Conservation (phyloP, 176 grass and related monocot species). For the Raddia guianensis region DNA sequence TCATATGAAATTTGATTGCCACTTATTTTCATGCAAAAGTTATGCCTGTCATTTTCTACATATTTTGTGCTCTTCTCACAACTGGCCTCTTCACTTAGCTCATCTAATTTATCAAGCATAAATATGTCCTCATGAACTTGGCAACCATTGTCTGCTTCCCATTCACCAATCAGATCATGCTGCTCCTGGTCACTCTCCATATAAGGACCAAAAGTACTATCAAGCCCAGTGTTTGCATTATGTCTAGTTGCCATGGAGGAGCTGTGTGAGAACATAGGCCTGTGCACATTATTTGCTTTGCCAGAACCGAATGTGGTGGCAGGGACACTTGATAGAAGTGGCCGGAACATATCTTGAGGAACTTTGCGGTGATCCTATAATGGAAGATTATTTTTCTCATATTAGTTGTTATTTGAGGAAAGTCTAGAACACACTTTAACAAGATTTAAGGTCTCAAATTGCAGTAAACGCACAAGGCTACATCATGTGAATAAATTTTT, state of each 20-base stretch:
- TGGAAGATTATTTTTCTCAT: slow-evolving; percentile 37
- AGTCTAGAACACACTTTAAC: slow-evolving; percentile 2
- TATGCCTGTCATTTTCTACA: slow-evolving; percentile 36
- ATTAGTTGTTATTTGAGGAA: slow-evolving; percentile 24
- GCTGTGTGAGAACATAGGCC: slow-evolving; percentile 66
- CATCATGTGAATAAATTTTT: slow-evolving; percentile 23
- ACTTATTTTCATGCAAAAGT: slow-evolving; percentile 31
- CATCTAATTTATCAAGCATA: slow-evolving; percentile 84
- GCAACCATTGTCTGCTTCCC: slow-evolving; percentile 49
- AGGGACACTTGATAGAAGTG: slow-evolving; percentile 89
- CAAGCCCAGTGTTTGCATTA: slow-evolving; percentile 68
- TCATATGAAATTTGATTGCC: slow-evolving; percentile 28
- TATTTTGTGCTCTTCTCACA: slow-evolving; percentile 32
- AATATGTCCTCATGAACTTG: slow-evolving; percentile 67
- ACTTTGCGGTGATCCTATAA: slow-evolving; percentile 84
- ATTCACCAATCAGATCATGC: slow-evolving; percentile 53
- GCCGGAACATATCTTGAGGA: slow-evolving; percentile 88
- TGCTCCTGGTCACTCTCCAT: slow-evolving; percentile 53
- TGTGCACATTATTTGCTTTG: slow-evolving; percentile 56
- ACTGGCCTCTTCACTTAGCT: slow-evolving; percentile 57
- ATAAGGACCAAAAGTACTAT: slow-evolving; percentile 53
- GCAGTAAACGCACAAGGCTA: background rate
- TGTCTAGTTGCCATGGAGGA: slow-evolving; percentile 68
- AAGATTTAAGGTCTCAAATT: slow-evolving; percentile 21
- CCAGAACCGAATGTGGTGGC: slow-evolving; percentile 57